These are phyloP conservation scores for Fomitopsis pulvina DNA, from an alignment of 768 basidiomycete genomes.

Conservation along the genomic window DNA sequence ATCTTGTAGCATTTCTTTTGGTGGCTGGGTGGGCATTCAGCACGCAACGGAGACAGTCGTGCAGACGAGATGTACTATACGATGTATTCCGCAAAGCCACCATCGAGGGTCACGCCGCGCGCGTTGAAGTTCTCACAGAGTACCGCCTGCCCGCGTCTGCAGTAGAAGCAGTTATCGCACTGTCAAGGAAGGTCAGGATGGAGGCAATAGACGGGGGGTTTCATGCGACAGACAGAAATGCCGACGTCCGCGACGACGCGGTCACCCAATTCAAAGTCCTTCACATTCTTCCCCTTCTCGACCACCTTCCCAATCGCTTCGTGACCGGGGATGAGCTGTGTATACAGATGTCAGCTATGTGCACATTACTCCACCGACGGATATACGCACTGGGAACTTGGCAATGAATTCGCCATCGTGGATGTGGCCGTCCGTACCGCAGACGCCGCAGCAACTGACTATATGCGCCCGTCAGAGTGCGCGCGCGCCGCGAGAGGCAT, in stretches of 20 bases:
- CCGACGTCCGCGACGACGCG: slow-evolving; percentile 82
- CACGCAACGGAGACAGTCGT: not conserved
- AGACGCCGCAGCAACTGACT: slow-evolving; percentile 35
- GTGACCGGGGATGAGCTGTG: slow-evolving; percentile 65
- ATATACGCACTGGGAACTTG: slow-evolving; percentile 51
- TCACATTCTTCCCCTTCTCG: slow-evolving; percentile 75
- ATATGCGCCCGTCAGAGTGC: slow-evolving; percentile 1
- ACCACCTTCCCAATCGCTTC: slow-evolving; percentile 70
- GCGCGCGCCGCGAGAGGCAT: not conserved
- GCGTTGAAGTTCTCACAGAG: slow-evolving; percentile 83
- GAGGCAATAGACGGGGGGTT: no score
- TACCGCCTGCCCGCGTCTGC: slow-evolving; percentile 72
- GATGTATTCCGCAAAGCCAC: slow-evolving; percentile 89
- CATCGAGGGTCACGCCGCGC: slow-evolving; percentile 73
- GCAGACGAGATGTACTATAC: slow-evolving; percentile 54
- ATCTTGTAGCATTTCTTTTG: slow-evolving; percentile 84
- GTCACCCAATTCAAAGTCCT: slow-evolving; percentile 71
- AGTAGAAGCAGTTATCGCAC: slow-evolving; percentile 86
- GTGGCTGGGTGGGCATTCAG: slow-evolving; percentile 30
- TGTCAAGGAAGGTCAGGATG: slow-evolving; percentile 24
- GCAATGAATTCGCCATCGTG: slow-evolving; percentile 63
- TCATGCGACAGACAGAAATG: slow-evolving; percentile 54
- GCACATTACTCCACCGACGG: not conserved
- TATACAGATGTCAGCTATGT: not conserved
- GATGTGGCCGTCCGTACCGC: slow-evolving; percentile 64